phyloP scores from a whole-genome alignment of 2,329 filamentous ascomycete species.

The Escovopsis weberi region DNA sequence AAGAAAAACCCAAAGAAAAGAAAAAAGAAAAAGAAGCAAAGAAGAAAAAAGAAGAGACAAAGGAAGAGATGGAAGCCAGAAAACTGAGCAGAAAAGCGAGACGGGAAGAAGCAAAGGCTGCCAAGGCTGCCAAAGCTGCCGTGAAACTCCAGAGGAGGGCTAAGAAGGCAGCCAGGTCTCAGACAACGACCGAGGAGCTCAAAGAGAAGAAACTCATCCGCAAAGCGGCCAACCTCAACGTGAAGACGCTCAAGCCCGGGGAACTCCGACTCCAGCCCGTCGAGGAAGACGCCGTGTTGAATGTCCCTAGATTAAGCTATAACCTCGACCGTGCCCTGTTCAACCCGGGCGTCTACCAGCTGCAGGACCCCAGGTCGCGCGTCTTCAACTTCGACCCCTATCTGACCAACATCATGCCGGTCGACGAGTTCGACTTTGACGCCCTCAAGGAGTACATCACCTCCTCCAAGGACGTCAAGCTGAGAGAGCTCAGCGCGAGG shows the following conservation, averaged over 20 bases:
- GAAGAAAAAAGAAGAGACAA: too few relatives aligned
- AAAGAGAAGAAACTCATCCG: too few relatives aligned
- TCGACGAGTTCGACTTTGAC: slow-evolving; percentile 82
- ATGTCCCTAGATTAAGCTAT: slow-evolving; percentile 50
- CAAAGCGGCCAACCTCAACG: slow-evolving; percentile 8
- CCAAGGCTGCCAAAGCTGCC: too few relatives aligned
- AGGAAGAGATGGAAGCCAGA: too few relatives aligned
- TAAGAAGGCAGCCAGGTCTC: neutral
- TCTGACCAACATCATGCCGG: slow-evolving; percentile 82
- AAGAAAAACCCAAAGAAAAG: neutral
- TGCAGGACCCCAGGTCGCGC: slow-evolving; percentile 74
- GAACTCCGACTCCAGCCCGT: slow-evolving; percentile 16
- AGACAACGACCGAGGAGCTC: too few relatives aligned
- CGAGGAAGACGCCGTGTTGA: slow-evolving; percentile 16
- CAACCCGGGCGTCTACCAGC: slow-evolving; percentile 81
- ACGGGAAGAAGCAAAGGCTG: too few relatives aligned
- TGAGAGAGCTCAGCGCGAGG: slow-evolving; percentile 53
- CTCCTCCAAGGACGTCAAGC: slow-evolving; percentile 65
- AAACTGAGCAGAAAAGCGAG: too few relatives aligned
- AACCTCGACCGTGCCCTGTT: slow-evolving; percentile 84
- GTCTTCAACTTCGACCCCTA: slow-evolving; percentile 98
- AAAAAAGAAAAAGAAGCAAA: slow-evolving; percentile 1
- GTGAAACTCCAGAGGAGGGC: too few relatives aligned
- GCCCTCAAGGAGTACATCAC: slow-evolving; percentile 78
- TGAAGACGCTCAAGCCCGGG: slow-evolving; percentile 15